Base-by-base conservation (phyloP, 352 stramenopile genomes). In the Elongisporangium undulatum region DNA sequence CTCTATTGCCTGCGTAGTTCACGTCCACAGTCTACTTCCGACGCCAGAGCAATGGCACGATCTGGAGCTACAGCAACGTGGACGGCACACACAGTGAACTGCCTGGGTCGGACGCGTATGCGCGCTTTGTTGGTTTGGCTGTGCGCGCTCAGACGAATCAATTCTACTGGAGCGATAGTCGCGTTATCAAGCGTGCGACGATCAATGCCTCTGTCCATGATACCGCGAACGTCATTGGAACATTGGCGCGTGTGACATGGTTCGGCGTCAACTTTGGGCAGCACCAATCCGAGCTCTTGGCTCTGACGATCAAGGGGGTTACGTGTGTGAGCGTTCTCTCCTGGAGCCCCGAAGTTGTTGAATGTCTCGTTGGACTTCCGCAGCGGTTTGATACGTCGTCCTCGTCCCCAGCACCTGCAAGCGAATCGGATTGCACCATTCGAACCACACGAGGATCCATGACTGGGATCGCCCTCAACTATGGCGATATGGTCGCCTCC, bases 21-120 rank as follows among this genome's bases (percentile, higher is more conserved):
- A 74, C 74, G 20, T 82, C 79, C 24, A 89, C 74, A 0, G 80
- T 92, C 51, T 92, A 85, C 65, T 92, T 79, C 54, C 80, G 71
- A 26, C 69, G 83, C 51, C 67, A 74, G 20, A 72, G 54, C 17
- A 70, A 65, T 29, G 82, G 77, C 22, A 75, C 72, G 22, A 89
- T 92, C 64, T 80, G 85, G 45, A 29, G 77, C 38, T 71, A 85
- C 59, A 69, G 77, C 64, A 79, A 58, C 50, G 64, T 66, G 49
- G 66, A 77, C 65, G 66, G 72, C 51, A 62, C 34, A 21, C 50
- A 67, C 49, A 71, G 41, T 2, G 69, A 85, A 56, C 23, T 85
- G 1, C 58, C 80, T 58, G 60, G 59, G 9, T 83, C 72, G 0
- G 59, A 68, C 34, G 53, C 64, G 17, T 82, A 80, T 49, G 63